Percentiles rank a stretch among this genome's conserved stretches.
phyloP scores from a whole-genome alignment of 441 rosid genomes.

The Gossypium gossypioides region DNA sequence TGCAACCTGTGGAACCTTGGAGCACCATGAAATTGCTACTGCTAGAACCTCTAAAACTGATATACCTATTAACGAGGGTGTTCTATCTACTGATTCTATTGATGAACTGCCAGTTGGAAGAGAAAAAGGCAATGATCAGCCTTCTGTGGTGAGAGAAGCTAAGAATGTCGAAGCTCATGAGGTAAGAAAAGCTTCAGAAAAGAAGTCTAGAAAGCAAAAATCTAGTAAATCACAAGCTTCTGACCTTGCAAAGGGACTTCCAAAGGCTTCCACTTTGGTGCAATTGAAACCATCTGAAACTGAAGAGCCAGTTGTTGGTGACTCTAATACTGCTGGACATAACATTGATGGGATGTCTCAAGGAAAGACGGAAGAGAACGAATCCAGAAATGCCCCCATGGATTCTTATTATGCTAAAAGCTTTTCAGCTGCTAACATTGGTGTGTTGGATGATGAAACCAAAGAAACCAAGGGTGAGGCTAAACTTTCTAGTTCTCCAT shows the following conservation, averaged over 20 bases:
- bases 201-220: constrained; percentile 82
- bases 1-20: constrained; percentile 17
- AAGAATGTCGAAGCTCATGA: constrained; percentile 48
- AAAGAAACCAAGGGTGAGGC: constrained; percentile 31
- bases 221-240: constrained; percentile 44
- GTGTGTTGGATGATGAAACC: constrained; percentile 21
- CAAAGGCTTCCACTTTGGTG: constrained; percentile 31
- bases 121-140: constrained; percentile 26
- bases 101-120: constrained; percentile 26
- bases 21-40: constrained; percentile 13
- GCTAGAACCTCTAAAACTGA: constrained; percentile 29
- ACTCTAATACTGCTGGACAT: constrained; percentile 22
- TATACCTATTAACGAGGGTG: constrained; percentile 20
- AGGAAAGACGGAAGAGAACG: constrained; percentile 22
- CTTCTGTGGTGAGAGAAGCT: constrained; percentile 25
- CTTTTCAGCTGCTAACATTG: constrained; percentile 20
- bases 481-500: constrained; percentile 20
- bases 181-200: constrained; percentile 57
- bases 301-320: constrained; percentile 28
- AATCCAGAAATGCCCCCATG: constrained; percentile 20
- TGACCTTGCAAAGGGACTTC: constrained; percentile 47
- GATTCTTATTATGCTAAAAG: constrained; percentile 28
- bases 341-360: constrained; percentile 17
- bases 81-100: constrained; percentile 23
- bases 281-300: constrained; percentile 40